phyloP scores from a whole-genome alignment of 805 yeast genomes.

The Cyberlindnera nakhonratchasimensis region DNA sequence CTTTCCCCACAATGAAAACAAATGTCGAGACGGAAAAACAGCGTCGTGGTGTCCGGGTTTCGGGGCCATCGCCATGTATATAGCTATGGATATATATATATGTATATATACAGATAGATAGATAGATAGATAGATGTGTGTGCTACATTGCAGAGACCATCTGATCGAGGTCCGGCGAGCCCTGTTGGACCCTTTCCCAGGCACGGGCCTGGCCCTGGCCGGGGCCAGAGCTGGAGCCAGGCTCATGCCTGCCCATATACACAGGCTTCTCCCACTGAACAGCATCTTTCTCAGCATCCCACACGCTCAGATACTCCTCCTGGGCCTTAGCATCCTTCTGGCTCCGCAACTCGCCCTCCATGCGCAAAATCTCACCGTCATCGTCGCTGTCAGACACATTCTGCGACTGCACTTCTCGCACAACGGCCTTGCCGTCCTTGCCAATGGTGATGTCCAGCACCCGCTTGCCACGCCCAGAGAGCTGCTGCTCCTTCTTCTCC shows the following conservation, averaged over 20 bases:
- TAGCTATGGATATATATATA: background rate
- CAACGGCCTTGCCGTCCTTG: constrained; percentile 71
- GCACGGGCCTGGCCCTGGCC: background rate
- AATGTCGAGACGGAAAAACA: too few species aligned
- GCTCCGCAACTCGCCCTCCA: constrained; percentile 30
- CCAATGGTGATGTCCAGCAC: constrained; percentile 74
- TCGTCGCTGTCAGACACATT: constrained; percentile 31
- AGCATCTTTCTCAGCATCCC: constrained; percentile 60
- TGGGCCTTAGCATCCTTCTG: constrained; percentile 34
- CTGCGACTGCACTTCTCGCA: constrained; percentile 33
- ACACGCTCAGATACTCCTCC: constrained; percentile 37
- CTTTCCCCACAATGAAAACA: background rate
- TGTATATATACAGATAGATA: background rate
- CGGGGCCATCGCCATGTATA: background rate
- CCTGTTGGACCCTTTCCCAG: constrained; percentile 15
- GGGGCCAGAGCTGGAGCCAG: background rate
- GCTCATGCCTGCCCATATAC: constrained; percentile 29
- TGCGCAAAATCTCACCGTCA: constrained; percentile 33
- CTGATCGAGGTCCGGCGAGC: constrained; percentile 9
- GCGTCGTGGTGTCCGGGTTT: background rate
- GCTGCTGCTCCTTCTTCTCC: constrained; percentile 52
- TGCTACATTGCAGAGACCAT: constrained; percentile 6
- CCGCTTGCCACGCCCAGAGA: constrained; percentile 70
- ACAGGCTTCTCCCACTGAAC: constrained; percentile 53
- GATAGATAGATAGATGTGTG: background rate